Evolutionary conservation across 129 eudicot genomes (phyloP), one percentile per base, ranked within the genome.

Genomic region (Sambucus nigra): DNA sequence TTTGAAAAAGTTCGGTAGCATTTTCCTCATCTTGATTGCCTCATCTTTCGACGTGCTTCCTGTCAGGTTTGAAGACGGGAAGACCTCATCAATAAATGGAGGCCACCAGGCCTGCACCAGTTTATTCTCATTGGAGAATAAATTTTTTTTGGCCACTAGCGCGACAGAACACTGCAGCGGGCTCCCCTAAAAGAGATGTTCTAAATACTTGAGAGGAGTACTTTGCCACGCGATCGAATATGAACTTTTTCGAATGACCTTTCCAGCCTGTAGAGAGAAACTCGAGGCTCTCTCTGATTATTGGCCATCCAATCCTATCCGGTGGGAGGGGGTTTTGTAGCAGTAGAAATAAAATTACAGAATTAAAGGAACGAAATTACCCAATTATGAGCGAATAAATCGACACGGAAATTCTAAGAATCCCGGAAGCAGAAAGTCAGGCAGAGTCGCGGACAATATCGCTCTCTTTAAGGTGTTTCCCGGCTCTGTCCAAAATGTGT

Each of bases 181-280:
- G 19, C 13, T 53, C 60, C 2, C 29, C 45, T 18, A 54, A 1
- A 3, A 65, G 25, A 19, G 60, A 53, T 3, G 62, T 54, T 5
- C 55, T 53, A 17, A 65, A 65, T 0, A 65, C 62, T 3, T 29
- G 22, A 0, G 62, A 57, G 3, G 69, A 57, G 51, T 53, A 69
- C 38, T 69, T 69, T 5, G 31, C 1, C 33, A 69, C 51, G 11
- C 75, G 61, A 10, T 62, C 64, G 14, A 55, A 38, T 10, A 69
- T 61, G 46, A 69, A 69, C 27, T 47, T 69, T 20, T 69, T 68
- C 7, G 74, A 68, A 22, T 61, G 67, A 17, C 74, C 68, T 12
- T 69, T 61, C 74, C 64, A 53, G 7, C 68, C 68, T 8, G 68
- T 55, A 4, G 69, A 17, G 27, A 64, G 53, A 10, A 55, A 55